phyloP scores from a whole-genome alignment of 1,139 yeast species.

The Sugiyamaella sp. region DNA sequence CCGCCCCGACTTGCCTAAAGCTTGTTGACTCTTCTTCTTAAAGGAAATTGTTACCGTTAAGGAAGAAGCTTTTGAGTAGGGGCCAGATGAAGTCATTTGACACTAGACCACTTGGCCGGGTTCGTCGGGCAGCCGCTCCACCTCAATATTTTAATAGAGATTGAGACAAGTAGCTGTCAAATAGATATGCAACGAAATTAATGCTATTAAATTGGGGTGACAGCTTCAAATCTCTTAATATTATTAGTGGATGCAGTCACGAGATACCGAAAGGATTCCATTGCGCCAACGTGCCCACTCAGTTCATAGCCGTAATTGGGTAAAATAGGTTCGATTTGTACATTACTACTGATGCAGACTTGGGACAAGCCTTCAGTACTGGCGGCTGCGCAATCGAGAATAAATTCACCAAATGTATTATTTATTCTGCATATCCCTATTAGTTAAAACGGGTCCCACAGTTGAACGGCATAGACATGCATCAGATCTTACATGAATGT shows the following conservation, averaged over 20 bases:
- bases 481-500: conserved; percentile 12
- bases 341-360: background rate
- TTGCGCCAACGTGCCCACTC: conserved; percentile 2
- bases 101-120: background rate
- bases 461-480: conserved; percentile 9
- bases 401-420: background rate
- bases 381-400: background rate
- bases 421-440: conserved; percentile 3
- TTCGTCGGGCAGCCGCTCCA: background rate
- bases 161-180: background rate
- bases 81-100: no score
- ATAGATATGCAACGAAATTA: background rate
- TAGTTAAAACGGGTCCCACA: conserved; percentile 13
- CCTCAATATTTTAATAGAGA: background rate
- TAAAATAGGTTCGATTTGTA: background rate
- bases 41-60: no score
- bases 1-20: background rate
- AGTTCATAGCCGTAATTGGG: background rate
- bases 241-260: background rate
- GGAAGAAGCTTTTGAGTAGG: no score
- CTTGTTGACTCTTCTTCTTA: background rate
- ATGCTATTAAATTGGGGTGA: background rate
- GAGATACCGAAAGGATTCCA: background rate
- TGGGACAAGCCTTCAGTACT: background rate
- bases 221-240: background rate